Conservation (phyloP, 495 filamentous ascomycete genomes). For the Lasiosphaeriaceae sp. region DNA sequence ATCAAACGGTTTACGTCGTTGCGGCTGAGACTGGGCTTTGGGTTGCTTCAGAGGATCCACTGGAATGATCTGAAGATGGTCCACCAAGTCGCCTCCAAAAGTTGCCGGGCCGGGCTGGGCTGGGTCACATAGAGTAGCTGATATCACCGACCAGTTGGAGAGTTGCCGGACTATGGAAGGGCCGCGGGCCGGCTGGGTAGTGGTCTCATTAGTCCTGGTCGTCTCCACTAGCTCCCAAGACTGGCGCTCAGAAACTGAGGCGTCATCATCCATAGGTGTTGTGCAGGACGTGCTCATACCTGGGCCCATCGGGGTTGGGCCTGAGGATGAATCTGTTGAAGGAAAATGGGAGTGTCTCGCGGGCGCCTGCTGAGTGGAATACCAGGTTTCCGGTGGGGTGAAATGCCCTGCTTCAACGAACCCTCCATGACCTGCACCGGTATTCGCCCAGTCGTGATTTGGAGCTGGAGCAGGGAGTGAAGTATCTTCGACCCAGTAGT, state of each 20-base stretch:
- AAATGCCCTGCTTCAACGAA: no score
- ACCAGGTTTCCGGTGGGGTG: neutral
- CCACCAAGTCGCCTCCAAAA: neutral
- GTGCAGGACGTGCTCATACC: no score
- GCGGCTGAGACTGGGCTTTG: neutral
- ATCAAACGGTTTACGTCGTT: conserved; percentile 12
- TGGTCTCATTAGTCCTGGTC: neutral
- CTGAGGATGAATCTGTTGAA: no score
- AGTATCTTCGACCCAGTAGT: neutral
- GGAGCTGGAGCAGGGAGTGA: neutral
- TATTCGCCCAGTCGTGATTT: no score
- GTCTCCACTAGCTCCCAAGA: neutral
- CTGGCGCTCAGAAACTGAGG: neutral
- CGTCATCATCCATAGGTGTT: no score
- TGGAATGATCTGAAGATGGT: neutral
- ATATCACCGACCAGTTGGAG: neutral
- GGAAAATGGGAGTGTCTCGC: no score
- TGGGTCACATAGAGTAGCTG: neutral
- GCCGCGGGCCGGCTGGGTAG: neutral
- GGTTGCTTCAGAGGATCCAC: no score
- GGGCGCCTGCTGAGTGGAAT: neutral
- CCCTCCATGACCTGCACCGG: no score
- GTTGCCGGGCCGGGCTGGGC: neutral
- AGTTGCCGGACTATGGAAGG: no score
- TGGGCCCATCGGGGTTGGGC: no score